Base-by-base conservation (phyloP, 129 eudicot genomes). In the Saposhnikovia divaricata region DNA sequence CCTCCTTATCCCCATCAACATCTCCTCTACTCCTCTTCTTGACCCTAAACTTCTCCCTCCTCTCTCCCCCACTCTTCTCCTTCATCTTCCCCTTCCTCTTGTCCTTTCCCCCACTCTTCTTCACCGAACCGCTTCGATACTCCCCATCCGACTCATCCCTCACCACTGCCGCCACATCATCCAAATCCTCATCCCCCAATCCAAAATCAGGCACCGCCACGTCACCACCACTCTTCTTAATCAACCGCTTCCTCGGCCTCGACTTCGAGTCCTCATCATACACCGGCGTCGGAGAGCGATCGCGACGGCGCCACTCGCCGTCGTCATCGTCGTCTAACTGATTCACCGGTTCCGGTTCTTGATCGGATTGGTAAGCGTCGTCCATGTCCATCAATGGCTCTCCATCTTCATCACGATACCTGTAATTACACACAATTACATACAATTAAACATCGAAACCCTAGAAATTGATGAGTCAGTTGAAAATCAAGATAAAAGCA, bases 391-490 rank as follows among this genome's bases (percentile, higher is more conserved):
- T 87, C 88, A 87, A 86, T 2, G 96, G 92, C 88, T 91, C 98
- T 8, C 97, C 98, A 7, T 88, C 96, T 80, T 91, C 98, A 68
- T 91, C 95, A 3, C 90, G 89, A 50, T 88, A 88, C 81, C 97
- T 93, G 86, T n/a, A 81, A 7, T 31, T 87, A 87, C 28, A 81
- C 9, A 31, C 42, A 21, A 21, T 15, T 3, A n/a, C 19, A 28
- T 25, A 51, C 31, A 19, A 19, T 1, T 19, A 53, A 53, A 4
- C 3, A 75, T 10, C 65, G 53, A 85, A 85, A 86, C 80, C 82
- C 72, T 73, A 73, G 7, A 44, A n/a, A 23, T 79, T 78, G 85
- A 76, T 78, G 65, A 74, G 45, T 72, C 23, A 34, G n/a, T 74
- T 40, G 2, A 18, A 74, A 44, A 9, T 44, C 47, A 44, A 44